A percentile compares a stretch with the other conserved stretches of the same genome.
phyloP scores from a whole-genome alignment of 768 basidiomycete genomes.

The Trametes cingulata region DNA sequence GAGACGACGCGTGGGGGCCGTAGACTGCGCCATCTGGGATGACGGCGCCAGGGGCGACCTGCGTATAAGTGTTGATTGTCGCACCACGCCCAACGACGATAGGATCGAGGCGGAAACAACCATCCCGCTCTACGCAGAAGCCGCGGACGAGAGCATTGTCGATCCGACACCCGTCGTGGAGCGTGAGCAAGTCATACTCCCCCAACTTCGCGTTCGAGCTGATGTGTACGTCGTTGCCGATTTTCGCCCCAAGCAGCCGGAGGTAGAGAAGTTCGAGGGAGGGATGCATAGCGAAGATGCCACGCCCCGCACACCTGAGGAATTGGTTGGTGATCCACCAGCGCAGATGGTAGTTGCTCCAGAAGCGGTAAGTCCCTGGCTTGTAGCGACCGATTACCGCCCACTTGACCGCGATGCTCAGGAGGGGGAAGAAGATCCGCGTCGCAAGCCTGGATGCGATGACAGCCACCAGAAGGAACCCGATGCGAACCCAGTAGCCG shows the following conservation, averaged over 20 bases:
- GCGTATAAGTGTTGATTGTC: slow-evolving; percentile 46
- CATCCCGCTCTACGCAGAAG: slow-evolving; percentile 49
- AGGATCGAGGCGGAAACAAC: slow-evolving; percentile 42
- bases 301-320: slow-evolving; percentile 42
- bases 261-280: slow-evolving; percentile 42
- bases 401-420: slow-evolving; percentile 50
- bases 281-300: slow-evolving; percentile 44
- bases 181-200: slow-evolving; percentile 46
- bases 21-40: slow-evolving; percentile 42
- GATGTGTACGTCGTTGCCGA: slow-evolving; percentile 45
- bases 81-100: slow-evolving; percentile 42
- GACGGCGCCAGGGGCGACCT: slow-evolving; percentile 42
- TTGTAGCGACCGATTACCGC: slow-evolving; percentile 45
- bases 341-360: slow-evolving; percentile 42
- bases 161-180: slow-evolving; percentile 45
- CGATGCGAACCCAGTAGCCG: slow-evolving; percentile 38
- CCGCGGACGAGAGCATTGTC: slow-evolving; percentile 44
- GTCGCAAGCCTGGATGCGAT: slow-evolving; percentile 36
- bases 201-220: slow-evolving; percentile 40
- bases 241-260: slow-evolving; percentile 46
- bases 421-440: slow-evolving; percentile 40
- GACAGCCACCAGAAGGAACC: slow-evolving; percentile 38
- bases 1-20: slow-evolving; percentile 48
- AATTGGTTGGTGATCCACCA: slow-evolving; percentile 49
- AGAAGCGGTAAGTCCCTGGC: slow-evolving; percentile 27